Conservation (phyloP, 257 asterid species). For the Jaltomata sinuosa region DNA sequence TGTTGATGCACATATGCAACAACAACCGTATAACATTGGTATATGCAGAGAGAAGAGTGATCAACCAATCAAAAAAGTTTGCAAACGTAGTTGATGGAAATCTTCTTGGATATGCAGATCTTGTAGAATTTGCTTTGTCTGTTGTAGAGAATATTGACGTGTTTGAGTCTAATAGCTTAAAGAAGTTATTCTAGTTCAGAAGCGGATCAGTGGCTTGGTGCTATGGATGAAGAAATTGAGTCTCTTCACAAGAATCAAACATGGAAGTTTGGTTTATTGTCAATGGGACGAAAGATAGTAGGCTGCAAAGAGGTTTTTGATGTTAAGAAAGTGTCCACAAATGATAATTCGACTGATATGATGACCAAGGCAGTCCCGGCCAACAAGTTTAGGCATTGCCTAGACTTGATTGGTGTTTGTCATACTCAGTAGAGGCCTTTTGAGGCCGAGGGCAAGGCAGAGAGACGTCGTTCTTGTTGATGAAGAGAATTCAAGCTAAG, state of each 20-base stretch:
- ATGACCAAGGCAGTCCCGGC: not conserved
- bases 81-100: too few species aligned
- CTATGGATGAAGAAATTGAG: not conserved
- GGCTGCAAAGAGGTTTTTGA: not conserved
- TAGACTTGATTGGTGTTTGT: not conserved
- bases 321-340: not conserved
- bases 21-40: not conserved
- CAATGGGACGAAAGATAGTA: not conserved
- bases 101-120: not conserved
- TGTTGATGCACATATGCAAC: too few species aligned
- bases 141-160: not conserved
- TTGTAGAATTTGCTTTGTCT: not conserved
- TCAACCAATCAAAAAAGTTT: not conserved
- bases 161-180: not conserved
- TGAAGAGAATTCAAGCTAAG: not conserved
- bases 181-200: not conserved
- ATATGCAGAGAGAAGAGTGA: not conserved
- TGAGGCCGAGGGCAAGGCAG: not conserved
- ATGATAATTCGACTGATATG: not conserved
- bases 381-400: too few species aligned
- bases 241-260: not conserved
- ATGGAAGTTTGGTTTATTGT: not conserved
- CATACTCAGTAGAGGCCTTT: not conserved
- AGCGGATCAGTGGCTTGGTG: not conserved
- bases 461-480: not conserved